A percentile compares a stretch with the other conserved stretches of the same genome.
Conservation (phyloP, 495 filamentous ascomycete genomes). For the Thozetella sp. region DNA sequence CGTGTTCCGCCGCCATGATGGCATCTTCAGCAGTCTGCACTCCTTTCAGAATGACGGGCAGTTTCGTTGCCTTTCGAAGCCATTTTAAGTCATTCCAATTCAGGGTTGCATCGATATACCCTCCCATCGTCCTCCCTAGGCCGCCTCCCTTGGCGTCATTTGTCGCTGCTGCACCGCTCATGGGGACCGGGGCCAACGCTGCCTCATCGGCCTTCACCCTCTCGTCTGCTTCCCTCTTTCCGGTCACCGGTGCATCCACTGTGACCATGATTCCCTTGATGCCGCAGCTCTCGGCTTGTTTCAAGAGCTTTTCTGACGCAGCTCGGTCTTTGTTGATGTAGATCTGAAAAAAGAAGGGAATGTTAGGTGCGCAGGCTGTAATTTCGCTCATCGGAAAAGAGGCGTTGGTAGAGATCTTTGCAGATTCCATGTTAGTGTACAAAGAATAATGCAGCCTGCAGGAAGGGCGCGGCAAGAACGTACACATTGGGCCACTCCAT, state of each 20-base stretch:
- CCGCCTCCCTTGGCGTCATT: slow-evolving; percentile 73
- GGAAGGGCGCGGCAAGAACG: no score
- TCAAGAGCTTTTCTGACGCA: slow-evolving; percentile 68
- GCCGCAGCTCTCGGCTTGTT: slow-evolving; percentile 55
- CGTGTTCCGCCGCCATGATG: no score
- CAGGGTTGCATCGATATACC: slow-evolving; percentile 71
- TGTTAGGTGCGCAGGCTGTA: slow-evolving; percentile 30
- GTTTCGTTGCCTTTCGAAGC: no score
- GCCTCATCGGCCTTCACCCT: slow-evolving; percentile 55
- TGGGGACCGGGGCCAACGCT: slow-evolving; percentile 43
- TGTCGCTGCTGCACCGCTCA: slow-evolving; percentile 55
- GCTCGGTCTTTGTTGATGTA: slow-evolving; percentile 76
- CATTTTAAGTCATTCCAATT: slow-evolving; percentile 74
- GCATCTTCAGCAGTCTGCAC: no score
- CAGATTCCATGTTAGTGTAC: background rate
- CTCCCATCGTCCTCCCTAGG: slow-evolving; percentile 70
- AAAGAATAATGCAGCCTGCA: slow-evolving; percentile 39
- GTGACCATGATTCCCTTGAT: slow-evolving; percentile 70
- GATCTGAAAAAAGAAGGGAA: slow-evolving; percentile 74
- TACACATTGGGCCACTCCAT: slow-evolving; percentile 54
- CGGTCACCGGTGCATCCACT: slow-evolving; percentile 65
- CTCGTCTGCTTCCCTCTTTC: slow-evolving; percentile 66
- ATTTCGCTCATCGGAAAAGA: slow-evolving; percentile 69
- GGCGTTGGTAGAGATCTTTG: slow-evolving; percentile 54
- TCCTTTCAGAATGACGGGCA: no score